Evolutionary conservation across 2,329 filamentous ascomycete species (phyloP).

Genomic region (Penicillium hordei): DNA sequence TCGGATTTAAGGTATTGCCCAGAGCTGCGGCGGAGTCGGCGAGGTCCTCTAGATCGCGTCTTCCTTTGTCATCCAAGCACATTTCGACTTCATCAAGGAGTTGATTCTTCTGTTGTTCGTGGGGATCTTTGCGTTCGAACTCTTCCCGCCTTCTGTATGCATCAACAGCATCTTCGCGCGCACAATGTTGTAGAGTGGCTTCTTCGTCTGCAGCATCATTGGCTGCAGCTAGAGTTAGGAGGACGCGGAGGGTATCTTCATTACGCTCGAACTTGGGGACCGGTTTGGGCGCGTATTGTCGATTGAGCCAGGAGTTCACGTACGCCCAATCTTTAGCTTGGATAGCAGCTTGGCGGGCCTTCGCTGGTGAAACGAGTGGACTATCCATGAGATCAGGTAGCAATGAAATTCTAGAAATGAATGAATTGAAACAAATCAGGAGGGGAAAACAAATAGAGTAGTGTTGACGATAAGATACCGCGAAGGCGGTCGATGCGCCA

Average conservation of each 20-base stretch:
- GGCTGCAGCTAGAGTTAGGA: slow-evolving; percentile 70
- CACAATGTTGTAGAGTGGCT: slow-evolving; percentile 35
- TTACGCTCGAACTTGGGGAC: slow-evolving; percentile 82
- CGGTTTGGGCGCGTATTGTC: slow-evolving; percentile 63
- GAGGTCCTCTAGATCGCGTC: slow-evolving; percentile 58
- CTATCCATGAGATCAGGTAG: slow-evolving; percentile 32
- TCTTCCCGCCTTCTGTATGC: slow-evolving; percentile 34
- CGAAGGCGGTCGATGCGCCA: slow-evolving; percentile 25
- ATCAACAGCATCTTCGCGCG: slow-evolving; percentile 38
- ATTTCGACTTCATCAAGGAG: slow-evolving; percentile 57
- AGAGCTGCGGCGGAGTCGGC: slow-evolving; percentile 54
- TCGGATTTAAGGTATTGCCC: slow-evolving; percentile 49
- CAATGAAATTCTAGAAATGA: not conserved
- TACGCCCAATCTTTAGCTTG: slow-evolving; percentile 89
- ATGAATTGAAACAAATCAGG: not conserved
- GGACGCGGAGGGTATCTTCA: slow-evolving; percentile 72
- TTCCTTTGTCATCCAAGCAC: slow-evolving; percentile 55
- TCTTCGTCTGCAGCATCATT: slow-evolving; percentile 68
- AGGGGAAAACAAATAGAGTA: slow-evolving; percentile 1
- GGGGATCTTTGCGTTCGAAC: slow-evolving; percentile 22
- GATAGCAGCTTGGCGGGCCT: slow-evolving; percentile 72
- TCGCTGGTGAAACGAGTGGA: slow-evolving; percentile 60
- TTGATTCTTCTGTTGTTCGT: slow-evolving; percentile 36
- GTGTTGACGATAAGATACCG: slow-evolving; percentile 22
- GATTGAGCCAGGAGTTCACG: slow-evolving; percentile 77